Evolutionary conservation across 495 filamentous ascomycete species (phyloP).

Genomic region (Filosporella fistucella): DNA sequence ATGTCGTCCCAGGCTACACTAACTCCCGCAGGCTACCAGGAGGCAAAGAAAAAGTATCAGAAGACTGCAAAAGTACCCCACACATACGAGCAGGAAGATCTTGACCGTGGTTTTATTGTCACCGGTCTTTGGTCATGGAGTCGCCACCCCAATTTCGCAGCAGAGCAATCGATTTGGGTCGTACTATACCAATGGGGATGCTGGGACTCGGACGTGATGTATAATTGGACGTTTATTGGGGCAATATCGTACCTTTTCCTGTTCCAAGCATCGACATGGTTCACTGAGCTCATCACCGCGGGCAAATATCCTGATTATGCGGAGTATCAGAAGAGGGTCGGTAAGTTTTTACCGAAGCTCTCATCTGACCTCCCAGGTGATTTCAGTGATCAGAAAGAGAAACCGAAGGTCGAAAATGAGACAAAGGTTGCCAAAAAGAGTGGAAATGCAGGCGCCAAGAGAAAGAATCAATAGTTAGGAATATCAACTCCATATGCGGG

Average conservation of each 20-base stretch:
- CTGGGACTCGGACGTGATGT: constrained; percentile 60
- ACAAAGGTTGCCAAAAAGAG: constrained; percentile 7
- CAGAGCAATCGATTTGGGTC: constrained; percentile 91
- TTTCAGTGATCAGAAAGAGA: constrained; percentile 28
- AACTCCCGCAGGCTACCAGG: constrained; percentile 57
- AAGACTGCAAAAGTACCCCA: constrained; percentile 63
- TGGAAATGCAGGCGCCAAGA: constrained; percentile 1
- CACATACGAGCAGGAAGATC: constrained; percentile 60
- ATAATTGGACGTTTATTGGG: constrained; percentile 79
- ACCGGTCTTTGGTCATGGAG: constrained; percentile 80
- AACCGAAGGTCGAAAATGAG: constrained; percentile 11
- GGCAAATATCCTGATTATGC: constrained; percentile 86
- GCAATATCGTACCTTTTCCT: constrained; percentile 64
- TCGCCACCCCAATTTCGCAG: constrained; percentile 91
- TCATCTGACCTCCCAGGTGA: constrained; percentile 37
- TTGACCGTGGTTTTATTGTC: constrained; percentile 88
- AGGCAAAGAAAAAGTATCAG: constrained; percentile 72
- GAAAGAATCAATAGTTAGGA: neutral
- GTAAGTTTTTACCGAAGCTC: constrained; percentile 70
- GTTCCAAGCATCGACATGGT: constrained; percentile 82
- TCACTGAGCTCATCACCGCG: constrained; percentile 78
- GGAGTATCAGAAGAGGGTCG: constrained; percentile 77
- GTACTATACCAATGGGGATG: constrained; percentile 82
- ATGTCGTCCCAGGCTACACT: constrained; percentile 17
- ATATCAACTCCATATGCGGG: too few relatives aligned